Evolutionary conservation across 768 basidiomycete species (phyloP), one percentile per base, ranked within the genome.

Genomic region (Collybia nuda): DNA sequence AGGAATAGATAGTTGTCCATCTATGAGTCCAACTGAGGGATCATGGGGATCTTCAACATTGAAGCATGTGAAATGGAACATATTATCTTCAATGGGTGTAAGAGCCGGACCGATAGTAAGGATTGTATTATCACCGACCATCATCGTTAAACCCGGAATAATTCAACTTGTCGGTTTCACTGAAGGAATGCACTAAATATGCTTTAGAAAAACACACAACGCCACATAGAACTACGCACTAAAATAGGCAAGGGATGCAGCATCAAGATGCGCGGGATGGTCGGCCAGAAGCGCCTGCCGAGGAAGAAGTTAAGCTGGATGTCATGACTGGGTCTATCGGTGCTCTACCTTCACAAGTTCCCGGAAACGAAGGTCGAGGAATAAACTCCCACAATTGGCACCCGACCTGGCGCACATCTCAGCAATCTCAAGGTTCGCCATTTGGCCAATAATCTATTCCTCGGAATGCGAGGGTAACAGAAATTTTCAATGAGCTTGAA

Each of bases 21-120:
- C 87, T 52, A 88, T 72, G 47, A 93, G 70, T 1, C 92, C 92
- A 19, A 93, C 88, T 21, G 78, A 74, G 1, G 86, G 79, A 65
- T 94, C 92, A 59, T 91, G 79, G 6, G 86, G 83, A 62, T 92
- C 90, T 56, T 90, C 85, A 14, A 86, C 83, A 56, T 93, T 93
- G 76, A 94, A 94, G 66, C 90, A 93, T 26, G 85, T 93, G 67
- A 93, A 94, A 63, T 90, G 84, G 71, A 93, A 93, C 74, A 85
- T 86, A 49, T 81, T 85, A 23, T 85, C 91, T 93, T 57, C 14
- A 53, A 54, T 58, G 43, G 15, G 24, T 40, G 38, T 38, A 24
- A 36, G 17, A 43, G 9, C 35, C 38, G 26, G 14, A 22, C n/a
- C 7, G 24, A 21, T 26, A 35, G 6, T 19, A 48, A 35, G 39